A percentile compares a stretch with the other conserved stretches of the same genome.
These are phyloP conservation scores for Melocanna baccifera DNA, from an alignment of 176 grass and related monocot species.

Conservation along the genomic window DNA sequence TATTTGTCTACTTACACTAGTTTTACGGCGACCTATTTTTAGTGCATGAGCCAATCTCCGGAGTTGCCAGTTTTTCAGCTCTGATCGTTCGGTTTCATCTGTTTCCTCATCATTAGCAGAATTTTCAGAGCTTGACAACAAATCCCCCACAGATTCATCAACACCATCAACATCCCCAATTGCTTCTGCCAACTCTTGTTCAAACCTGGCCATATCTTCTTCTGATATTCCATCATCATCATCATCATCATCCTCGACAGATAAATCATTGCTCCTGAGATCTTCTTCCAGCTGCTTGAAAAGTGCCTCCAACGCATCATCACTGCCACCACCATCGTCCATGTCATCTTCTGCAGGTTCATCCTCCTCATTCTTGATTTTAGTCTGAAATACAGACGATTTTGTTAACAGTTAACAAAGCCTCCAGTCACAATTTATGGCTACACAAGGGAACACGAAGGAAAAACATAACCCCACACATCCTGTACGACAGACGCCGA, in stretches of 20 bases:
- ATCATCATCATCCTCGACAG: conserved; percentile 45
- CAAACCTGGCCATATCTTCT: conserved; percentile 75
- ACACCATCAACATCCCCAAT: conserved; percentile 37
- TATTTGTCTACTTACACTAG: conserved; percentile 55
- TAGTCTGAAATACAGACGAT: conserved; percentile 30
- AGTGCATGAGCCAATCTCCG: conserved; percentile 68
- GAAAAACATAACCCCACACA: neutral
- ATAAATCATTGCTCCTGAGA: conserved; percentile 60
- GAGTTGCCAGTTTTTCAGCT: conserved; percentile 85
- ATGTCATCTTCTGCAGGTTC: conserved; percentile 14
- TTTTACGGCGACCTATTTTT: conserved; percentile 75
- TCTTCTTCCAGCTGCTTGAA: conserved; percentile 88
- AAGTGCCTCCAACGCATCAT: conserved; percentile 57
- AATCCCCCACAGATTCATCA: conserved; percentile 35
- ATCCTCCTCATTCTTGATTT: conserved; percentile 39
- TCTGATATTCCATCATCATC: conserved; percentile 74
- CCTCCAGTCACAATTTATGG: neutral
- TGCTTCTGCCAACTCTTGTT: conserved; percentile 72
- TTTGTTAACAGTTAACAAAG: neutral
- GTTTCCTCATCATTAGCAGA: conserved; percentile 28
- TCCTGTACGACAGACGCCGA: neutral
- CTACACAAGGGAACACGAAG: neutral
- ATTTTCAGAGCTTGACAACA: neutral
- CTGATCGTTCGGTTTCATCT: conserved; percentile 12
- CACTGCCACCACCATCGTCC: conserved; percentile 1